These are phyloP conservation scores for Diaporthe citri DNA, from an alignment of 2,329 filamentous ascomycete genomes.

Conservation along the genomic window DNA sequence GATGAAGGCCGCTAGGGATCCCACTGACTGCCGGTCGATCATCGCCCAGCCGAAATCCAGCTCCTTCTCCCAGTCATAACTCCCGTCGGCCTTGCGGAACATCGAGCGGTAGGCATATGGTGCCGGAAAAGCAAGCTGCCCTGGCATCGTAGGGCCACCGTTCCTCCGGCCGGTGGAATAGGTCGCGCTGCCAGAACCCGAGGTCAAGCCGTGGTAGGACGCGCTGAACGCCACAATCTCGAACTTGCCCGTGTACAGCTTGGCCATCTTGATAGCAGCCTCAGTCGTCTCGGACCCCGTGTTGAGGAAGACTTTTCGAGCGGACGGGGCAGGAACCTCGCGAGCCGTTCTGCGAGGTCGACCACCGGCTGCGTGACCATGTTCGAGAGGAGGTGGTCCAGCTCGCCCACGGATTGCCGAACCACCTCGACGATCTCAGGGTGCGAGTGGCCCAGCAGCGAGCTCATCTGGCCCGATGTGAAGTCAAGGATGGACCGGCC, in stretches of 20 bases:
- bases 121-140: conserved; percentile 68
- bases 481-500: conserved; percentile 66
- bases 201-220: conserved; percentile 73
- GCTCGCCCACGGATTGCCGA: conserved; percentile 56
- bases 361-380: conserved; percentile 70
- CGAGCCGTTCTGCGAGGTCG: conserved; percentile 63
- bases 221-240: conserved; percentile 72
- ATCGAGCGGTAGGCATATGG: conserved; percentile 73
- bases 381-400: conserved; percentile 69
- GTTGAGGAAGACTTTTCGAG: conserved; percentile 67
- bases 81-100: conserved; percentile 69
- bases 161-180: conserved; percentile 66
- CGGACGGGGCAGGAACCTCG: conserved; percentile 57
- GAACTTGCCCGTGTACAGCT: conserved; percentile 72
- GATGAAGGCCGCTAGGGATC: conserved; percentile 73
- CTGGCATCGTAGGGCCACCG: conserved; percentile 62
- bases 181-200: conserved; percentile 63
- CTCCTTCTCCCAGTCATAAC: conserved; percentile 75
- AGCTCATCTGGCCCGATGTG: conserved; percentile 72
- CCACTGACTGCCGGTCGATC: conserved; percentile 68
- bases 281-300: conserved; percentile 69
- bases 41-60: conserved; percentile 73
- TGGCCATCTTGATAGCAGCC: conserved; percentile 74
- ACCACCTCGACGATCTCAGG: conserved; percentile 68
- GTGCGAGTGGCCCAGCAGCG: conserved; percentile 68